These are phyloP conservation scores for Saksenaea vasiformis DNA, from an alignment of 371 early-diverging fungal genomes.

Conservation along the genomic window DNA sequence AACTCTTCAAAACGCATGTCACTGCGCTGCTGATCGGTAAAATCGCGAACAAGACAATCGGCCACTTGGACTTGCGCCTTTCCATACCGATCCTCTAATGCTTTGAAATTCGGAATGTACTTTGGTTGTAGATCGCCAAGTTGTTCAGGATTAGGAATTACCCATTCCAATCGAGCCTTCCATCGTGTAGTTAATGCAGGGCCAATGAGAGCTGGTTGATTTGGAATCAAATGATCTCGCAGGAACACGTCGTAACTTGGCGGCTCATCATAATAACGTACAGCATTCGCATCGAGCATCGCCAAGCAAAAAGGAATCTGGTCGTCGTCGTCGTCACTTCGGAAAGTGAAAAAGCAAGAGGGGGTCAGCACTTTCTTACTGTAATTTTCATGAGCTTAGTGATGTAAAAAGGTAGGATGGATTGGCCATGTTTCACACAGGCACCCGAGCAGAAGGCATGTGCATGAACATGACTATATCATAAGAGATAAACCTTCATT, in stretches of 20 bases:
- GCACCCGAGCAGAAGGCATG: neutral
- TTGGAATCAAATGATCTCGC: constrained; percentile 52
- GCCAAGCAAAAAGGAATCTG: neutral
- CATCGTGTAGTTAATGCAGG: constrained; percentile 55
- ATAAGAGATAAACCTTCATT: neutral
- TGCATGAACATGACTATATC: neutral
- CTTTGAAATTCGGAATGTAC: constrained; percentile 40
- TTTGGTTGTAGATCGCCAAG: constrained; percentile 8
- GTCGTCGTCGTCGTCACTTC: too few relatives aligned
- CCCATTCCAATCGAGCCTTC: constrained; percentile 68
- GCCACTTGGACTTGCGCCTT: constrained; percentile 57
- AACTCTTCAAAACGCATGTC: constrained; percentile 60
- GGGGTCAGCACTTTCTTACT: too few relatives aligned
- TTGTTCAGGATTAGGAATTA: constrained; percentile 20
- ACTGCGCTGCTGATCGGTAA: constrained; percentile 63
- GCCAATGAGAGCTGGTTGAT: constrained; percentile 65
- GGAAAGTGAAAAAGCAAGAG: too few relatives aligned
- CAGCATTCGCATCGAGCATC: constrained; percentile 4
- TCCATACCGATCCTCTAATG: constrained; percentile 33
- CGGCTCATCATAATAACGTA: constrained; percentile 44
- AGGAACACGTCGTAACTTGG: constrained; percentile 58
- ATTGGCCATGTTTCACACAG: neutral
- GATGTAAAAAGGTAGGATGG: neutral
- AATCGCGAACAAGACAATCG: constrained; percentile 54
- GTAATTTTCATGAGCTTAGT: too few relatives aligned